phyloP scores from a whole-genome alignment of 192 early-diverging fungal genomes.

The Rhizophagus clarus region DNA sequence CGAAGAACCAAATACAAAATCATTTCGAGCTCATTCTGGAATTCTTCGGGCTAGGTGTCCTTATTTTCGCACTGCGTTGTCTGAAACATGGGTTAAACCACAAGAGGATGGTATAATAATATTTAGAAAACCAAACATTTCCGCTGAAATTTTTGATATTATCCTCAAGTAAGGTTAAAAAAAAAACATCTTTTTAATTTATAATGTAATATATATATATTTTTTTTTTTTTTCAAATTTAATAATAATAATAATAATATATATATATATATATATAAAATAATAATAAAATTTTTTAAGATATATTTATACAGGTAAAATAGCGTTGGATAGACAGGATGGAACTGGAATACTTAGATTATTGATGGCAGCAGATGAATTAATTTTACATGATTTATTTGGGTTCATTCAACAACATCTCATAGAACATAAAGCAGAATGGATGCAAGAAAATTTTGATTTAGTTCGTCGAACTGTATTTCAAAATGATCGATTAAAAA shows the following conservation, averaged over 20 bases:
- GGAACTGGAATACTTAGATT: constrained; percentile 13
- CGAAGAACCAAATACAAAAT: constrained; percentile 14
- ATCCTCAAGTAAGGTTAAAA: constrained; percentile 6
- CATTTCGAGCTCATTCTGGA: constrained; percentile 10
- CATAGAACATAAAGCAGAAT: not conserved
- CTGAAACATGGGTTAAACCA: constrained; percentile 8
- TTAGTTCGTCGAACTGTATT: constrained; percentile 8
- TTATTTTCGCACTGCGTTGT: constrained; percentile 21
- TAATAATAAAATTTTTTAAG: not conserved
- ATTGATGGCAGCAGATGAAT: constrained; percentile 25
- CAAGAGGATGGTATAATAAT: constrained; percentile 6
- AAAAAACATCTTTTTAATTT: not conserved
- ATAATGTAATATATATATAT: no score
- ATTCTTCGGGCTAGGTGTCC: constrained; percentile 12
- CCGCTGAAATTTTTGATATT: constrained; percentile 16
- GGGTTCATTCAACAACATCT: constrained; percentile 18
- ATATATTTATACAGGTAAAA: constrained; percentile 22
- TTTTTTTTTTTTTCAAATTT: not conserved
- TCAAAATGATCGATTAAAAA: constrained; percentile 16
- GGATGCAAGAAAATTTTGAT: constrained; percentile 13
- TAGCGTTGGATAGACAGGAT: constrained; percentile 12
- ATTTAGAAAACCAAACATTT: constrained; percentile 14
- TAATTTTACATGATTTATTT: constrained; percentile 7
- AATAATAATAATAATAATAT: no score
- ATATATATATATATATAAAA: no score